Percentiles rank a stretch among this genome's conserved stretches.
Conservation (phyloP, 495 filamentous ascomycete species). For the Physcia stellaris region DNA sequence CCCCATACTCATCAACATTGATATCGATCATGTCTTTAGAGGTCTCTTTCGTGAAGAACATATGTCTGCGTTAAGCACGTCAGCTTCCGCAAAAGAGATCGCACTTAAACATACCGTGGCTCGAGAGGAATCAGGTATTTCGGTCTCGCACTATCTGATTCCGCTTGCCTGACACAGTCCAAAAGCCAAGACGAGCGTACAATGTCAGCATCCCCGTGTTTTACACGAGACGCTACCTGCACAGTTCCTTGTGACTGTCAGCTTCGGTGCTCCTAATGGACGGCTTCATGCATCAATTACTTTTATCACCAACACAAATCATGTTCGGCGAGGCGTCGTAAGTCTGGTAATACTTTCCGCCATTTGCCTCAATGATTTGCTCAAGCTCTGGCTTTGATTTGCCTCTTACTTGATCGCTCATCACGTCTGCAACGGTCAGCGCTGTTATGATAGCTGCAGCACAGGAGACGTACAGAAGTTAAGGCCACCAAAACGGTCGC, state of each 20-base stretch:
- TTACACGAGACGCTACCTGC: conserved; percentile 71
- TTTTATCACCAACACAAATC: conserved; percentile 68
- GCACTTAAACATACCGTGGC: conserved; percentile 36
- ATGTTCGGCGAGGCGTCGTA: conserved; percentile 45
- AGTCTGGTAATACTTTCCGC: conserved; percentile 69
- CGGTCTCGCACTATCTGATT: conserved; percentile 43
- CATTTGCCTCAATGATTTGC: conserved; percentile 71
- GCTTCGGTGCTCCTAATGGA: neutral
- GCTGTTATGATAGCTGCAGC: conserved; percentile 17
- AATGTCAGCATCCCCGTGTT: conserved; percentile 52
- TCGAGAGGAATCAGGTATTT: conserved; percentile 56
- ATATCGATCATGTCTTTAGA: conserved; percentile 28
- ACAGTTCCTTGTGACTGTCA: conserved; percentile 43
- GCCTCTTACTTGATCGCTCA: conserved; percentile 54
- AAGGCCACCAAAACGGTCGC: conserved; percentile 55
- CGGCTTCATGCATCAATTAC: conserved; percentile 17
- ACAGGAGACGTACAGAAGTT: conserved; percentile 56
- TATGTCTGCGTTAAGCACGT: conserved; percentile 26
- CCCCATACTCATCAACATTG: conserved; percentile 62
- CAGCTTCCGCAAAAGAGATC: neutral
- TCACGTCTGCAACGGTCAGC: conserved; percentile 27
- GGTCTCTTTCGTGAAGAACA: conserved; percentile 38
- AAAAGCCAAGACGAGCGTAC: conserved; percentile 73
- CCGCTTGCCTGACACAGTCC: conserved; percentile 58
- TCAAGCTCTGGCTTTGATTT: conserved; percentile 73